Conservation (phyloP, 2,329 filamentous ascomycete genomes). For the Camptophora hylomeconis region DNA sequence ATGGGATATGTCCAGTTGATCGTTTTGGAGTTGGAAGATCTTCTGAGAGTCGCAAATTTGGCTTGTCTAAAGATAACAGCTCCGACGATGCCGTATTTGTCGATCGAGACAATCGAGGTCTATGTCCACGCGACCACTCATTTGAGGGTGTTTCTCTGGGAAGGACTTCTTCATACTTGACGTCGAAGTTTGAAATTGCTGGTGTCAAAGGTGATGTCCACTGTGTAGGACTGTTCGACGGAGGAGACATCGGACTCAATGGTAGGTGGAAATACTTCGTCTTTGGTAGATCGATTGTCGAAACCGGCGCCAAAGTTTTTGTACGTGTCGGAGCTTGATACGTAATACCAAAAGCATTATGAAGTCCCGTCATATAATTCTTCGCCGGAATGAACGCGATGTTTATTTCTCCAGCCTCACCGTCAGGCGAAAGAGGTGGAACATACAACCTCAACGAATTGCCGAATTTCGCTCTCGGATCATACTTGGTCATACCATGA, state of each 20-base stretch:
- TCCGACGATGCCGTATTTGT: constrained; percentile 13
- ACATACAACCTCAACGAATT: constrained; percentile 38
- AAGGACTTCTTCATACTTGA: not conserved
- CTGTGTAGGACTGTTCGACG: constrained; percentile 11
- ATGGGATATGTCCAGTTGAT: too few species aligned
- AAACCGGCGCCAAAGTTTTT: constrained; percentile 11
- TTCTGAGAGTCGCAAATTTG: constrained; percentile 1
- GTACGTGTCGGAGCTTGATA: constrained; percentile 44
- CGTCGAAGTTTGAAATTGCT: not conserved
- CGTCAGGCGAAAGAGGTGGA: constrained; percentile 38
- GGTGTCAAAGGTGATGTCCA: constrained; percentile 5
- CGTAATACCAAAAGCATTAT: constrained; percentile 59
- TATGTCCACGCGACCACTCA: too few species aligned
- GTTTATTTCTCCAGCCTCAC: constrained; percentile 53
- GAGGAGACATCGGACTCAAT: constrained; percentile 12
- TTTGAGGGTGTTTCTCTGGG: too few species aligned
- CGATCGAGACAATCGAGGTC: constrained; percentile 10
- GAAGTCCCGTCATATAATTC: constrained; percentile 46
- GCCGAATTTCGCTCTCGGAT: constrained; percentile 24
- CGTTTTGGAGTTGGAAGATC: too few species aligned
- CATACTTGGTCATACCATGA: constrained; percentile 31
- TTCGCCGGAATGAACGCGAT: constrained; percentile 53
- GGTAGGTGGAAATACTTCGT: constrained; percentile 15
- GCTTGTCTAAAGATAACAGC: constrained; percentile 5
- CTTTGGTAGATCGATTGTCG: constrained; percentile 14